Evolutionary conservation across 2,329 filamentous ascomycete genomes (phyloP).

Genomic region (Sporothrix variecibatus): DNA sequence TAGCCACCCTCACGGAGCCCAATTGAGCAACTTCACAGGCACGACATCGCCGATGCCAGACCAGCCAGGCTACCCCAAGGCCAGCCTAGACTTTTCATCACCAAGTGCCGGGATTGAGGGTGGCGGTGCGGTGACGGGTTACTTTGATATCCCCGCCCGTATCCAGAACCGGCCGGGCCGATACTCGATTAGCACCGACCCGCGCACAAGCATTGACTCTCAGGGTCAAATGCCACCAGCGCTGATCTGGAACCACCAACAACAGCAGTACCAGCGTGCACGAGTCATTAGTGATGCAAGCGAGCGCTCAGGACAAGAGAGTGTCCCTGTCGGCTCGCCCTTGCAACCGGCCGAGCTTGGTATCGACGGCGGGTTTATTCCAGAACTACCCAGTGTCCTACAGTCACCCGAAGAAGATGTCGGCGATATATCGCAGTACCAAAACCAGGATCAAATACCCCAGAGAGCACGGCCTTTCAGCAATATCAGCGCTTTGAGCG

Average conservation of each 20-base stretch:
- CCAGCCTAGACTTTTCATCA: conserved; percentile 23
- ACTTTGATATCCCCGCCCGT: conserved; percentile 36
- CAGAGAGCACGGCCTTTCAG: conserved; percentile 35
- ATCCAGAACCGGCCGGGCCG: conserved; percentile 31
- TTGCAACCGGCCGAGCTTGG: conserved; percentile 45
- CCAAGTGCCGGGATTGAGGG: not conserved
- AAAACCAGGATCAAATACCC: not conserved
- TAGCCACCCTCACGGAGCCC: not conserved
- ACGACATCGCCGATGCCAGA: conserved; percentile 21
- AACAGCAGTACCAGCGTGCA: conserved; percentile 36
- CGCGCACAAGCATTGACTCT: conserved; percentile 44
- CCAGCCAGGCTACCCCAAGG: not conserved
- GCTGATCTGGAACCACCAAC: conserved; percentile 28
- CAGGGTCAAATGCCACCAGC: conserved; percentile 35
- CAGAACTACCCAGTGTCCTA: conserved; percentile 40
- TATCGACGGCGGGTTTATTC: conserved; percentile 37
- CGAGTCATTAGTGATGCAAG: conserved; percentile 50
- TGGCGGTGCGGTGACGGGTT: conserved; percentile 35
- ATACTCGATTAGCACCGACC: conserved; percentile 31
- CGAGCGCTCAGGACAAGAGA: conserved; percentile 41
- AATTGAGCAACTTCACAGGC: not conserved
- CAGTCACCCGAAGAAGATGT: not conserved
- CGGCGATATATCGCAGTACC: not conserved
- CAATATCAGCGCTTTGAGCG: conserved; percentile 24
- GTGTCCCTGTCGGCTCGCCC: conserved; percentile 31